A percentile compares a stretch with the other conserved stretches of the same genome.
phyloP scores from a whole-genome alignment of 352 stramenopile species.

The Phytophthora sojae region DNA sequence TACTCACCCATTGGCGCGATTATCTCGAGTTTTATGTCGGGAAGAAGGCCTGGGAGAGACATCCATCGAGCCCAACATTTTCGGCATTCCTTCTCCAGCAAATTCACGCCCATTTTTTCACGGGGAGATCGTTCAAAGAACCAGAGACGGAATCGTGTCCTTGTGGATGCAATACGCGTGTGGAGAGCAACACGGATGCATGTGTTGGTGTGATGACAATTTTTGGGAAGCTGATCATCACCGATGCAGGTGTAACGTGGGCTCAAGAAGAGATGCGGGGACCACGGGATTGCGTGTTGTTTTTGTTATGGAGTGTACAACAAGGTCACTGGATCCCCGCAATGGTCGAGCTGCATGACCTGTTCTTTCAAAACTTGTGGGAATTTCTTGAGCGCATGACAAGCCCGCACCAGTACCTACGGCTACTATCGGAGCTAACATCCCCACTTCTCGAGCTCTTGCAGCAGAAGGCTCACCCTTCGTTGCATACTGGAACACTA shows the following conservation, averaged over 20 bases:
- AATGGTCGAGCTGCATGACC: slow-evolving; percentile 15
- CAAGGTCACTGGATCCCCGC: not conserved
- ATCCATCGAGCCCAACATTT: not conserved
- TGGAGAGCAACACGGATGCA: not conserved
- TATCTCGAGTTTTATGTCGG: slow-evolving; percentile 30
- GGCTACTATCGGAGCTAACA: slow-evolving; percentile 16
- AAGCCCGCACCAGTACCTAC: slow-evolving; percentile 30
- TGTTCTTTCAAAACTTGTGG: slow-evolving; percentile 12
- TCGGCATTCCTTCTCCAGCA: slow-evolving; percentile 27
- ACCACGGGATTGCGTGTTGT: slow-evolving; percentile 25
- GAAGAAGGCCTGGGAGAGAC: slow-evolving; percentile 7
- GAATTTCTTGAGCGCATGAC: slow-evolving; percentile 28
- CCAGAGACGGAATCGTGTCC: slow-evolving; percentile 9
- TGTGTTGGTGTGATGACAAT: slow-evolving; percentile 25
- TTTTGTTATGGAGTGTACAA: slow-evolving; percentile 22
- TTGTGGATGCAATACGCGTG: slow-evolving; percentile 15
- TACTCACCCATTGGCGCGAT: slow-evolving; percentile 26
- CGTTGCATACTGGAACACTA: slow-evolving; percentile 18
- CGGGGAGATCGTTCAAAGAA: slow-evolving; percentile 5
- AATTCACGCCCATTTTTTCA: slow-evolving; percentile 26
- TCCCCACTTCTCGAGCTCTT: slow-evolving; percentile 21
- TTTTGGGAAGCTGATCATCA: slow-evolving; percentile 28
- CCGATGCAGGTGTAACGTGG: slow-evolving; percentile 22
- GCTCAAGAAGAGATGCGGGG: slow-evolving; percentile 34
- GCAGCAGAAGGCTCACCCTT: slow-evolving; percentile 10